Conservation (phyloP, 371 early-diverging fungal species). For the Haplosporangium sp. region DNA sequence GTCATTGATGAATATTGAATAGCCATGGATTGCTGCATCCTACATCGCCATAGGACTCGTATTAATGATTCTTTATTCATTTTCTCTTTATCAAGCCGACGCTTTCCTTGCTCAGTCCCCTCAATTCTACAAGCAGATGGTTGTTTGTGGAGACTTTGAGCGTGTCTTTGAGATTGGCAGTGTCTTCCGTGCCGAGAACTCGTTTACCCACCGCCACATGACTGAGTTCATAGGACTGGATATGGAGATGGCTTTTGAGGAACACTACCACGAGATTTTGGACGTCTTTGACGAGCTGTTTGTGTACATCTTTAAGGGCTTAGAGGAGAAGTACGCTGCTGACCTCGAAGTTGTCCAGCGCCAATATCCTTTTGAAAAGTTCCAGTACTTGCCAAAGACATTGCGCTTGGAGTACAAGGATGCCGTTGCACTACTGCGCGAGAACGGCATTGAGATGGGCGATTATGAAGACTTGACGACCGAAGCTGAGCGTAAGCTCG, state of each 20-base stretch:
- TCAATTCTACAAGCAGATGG: slow-evolving; percentile 99
- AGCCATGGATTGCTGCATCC: too few species aligned
- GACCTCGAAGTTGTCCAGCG: slow-evolving; percentile 92
- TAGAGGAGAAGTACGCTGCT: slow-evolving; percentile 82
- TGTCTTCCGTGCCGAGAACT: slow-evolving; percentile 99
- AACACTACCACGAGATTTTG: slow-evolving; percentile 98
- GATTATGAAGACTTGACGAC: slow-evolving; percentile 97
- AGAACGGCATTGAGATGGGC: slow-evolving; percentile 90
- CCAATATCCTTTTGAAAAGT: slow-evolving; percentile 95
- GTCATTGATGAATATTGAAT: too few species aligned
- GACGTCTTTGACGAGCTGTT: slow-evolving; percentile 90
- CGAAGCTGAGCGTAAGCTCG: slow-evolving; percentile 93
- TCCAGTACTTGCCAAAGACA: slow-evolving; percentile 89
- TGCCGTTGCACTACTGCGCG: slow-evolving; percentile 93
- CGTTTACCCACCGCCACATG: slow-evolving; percentile 99
- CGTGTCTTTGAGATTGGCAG: slow-evolving; percentile 99
- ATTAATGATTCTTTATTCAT: too few species aligned
- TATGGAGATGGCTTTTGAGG: slow-evolving; percentile 99
- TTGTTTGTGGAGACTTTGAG: slow-evolving; percentile 98
- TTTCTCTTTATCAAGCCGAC: slow-evolving; percentile 55
- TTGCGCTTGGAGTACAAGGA: slow-evolving; percentile 92
- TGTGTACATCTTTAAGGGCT: slow-evolving; percentile 90
- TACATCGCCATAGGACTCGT: too few species aligned
- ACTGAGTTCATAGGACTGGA: slow-evolving; percentile 99
- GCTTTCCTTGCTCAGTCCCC: slow-evolving; percentile 99